phyloP scores from a whole-genome alignment of 148 eudicot species.

The Beta vulgaris region DNA sequence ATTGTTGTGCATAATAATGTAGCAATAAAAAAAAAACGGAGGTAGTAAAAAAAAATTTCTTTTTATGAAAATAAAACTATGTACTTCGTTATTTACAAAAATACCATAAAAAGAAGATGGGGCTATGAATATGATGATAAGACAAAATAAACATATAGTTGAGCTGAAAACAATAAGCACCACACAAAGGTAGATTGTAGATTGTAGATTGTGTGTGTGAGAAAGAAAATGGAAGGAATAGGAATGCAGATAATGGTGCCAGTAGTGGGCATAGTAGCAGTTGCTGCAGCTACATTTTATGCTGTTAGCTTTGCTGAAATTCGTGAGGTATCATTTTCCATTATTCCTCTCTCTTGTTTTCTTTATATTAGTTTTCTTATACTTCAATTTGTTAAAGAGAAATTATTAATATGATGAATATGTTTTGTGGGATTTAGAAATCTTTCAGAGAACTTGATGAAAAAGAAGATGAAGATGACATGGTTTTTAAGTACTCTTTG shows the following conservation, averaged over 20 bases:
- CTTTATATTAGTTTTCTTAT: neutral
- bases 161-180: neutral
- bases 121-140: no score
- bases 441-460: constrained; percentile 50
- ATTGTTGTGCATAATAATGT: no score
- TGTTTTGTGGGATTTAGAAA: constrained; percentile 36
- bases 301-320: constrained; percentile 69
- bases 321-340: constrained; percentile 44
- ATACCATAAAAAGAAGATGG: no score
- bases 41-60: no score
- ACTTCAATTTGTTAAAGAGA: no score
- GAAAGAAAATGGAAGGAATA: constrained; percentile 42
- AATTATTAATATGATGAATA: neutral
- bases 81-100: no score
- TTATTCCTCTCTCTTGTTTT: neutral
- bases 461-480: constrained; percentile 37
- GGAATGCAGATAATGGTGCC: constrained; percentile 46
- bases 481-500: constrained; percentile 41
- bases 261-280: constrained; percentile 55
- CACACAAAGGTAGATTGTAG: constrained; percentile 19
- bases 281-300: constrained; percentile 71
- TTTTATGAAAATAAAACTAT: no score
- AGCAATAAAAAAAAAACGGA: no score
- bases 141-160: neutral
- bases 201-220: no score